Evolutionary conservation across 257 asterid genomes (phyloP), one percentile per base, ranked within the genome.

Genomic region (Agastache rugosa): DNA sequence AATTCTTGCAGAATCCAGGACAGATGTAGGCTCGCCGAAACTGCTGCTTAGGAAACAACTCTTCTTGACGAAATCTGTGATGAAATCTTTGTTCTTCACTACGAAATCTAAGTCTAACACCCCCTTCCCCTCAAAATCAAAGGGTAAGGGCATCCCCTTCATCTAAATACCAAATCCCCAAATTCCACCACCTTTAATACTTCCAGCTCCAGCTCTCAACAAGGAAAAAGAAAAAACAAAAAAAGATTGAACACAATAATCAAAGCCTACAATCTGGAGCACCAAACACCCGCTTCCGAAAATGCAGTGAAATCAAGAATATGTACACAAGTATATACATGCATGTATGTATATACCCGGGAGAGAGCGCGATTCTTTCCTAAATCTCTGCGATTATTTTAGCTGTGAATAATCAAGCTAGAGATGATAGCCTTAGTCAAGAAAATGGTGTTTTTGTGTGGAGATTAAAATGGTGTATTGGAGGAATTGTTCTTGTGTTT

Each of bases 121-220:
- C 91, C 96, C 97, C 90, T 91, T 85, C 89, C 93, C 96, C 89
- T 90, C 83, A 85, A 87, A 88, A 75, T 88, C 91, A 84, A 85
- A 89, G 97, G 97, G 89, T 76, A 94, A 92, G 98, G 99, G 97
- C 91, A 88, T 92, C 83, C 94, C 92, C 96, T 85, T 92, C 97
- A 87, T 90, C 87, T 87, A 83, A 74, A 25, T 60, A 75, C 82
- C 55, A 70, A 78, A 64, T 59, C 75, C 83, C 81, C 83, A 67
- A 68, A 23, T 15, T 53, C 75, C 69, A 25, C 59, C 53, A 34
- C 68, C 76, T 60, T 71, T 42, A 61, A 68, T 41, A 14, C 69
- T 80, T 65, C 83, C 85, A 80, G 72, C 31, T 69, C 60, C 31
- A 35, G 3, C 44, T 39, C 17, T 5, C 56, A 50, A 16, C 10